These are phyloP conservation scores for Quambalaria eucalypti DNA, from an alignment of 1,284 basidiomycete genomes.

Conservation along the genomic window DNA sequence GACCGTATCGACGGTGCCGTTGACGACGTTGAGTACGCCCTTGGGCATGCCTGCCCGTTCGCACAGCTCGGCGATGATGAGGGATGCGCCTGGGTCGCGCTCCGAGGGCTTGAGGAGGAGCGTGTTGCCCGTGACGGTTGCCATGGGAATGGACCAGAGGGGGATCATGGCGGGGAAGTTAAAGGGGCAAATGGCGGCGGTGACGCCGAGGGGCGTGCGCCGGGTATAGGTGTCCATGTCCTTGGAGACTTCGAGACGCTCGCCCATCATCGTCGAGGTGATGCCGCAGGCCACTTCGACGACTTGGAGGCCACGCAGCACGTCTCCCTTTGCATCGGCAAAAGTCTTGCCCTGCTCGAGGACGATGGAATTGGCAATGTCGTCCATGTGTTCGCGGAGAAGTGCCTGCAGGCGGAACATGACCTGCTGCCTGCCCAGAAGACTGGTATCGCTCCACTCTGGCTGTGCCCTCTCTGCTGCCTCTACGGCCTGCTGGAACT, in stretches of 20 bases:
- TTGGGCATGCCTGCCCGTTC: conserved; percentile 60
- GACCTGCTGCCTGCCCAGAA: conserved; percentile 78
- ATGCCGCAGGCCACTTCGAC: conserved; percentile 79
- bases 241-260: conserved; percentile 82
- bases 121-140: conserved; percentile 83
- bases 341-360: conserved; percentile 47
- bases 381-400: conserved; percentile 49
- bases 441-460: conserved; percentile 75
- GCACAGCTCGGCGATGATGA: conserved; percentile 93
- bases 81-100: conserved; percentile 87
- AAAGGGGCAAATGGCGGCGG: conserved; percentile 35
- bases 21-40: conserved; percentile 55
- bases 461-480: conserved; percentile 81
- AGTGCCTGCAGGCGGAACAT: conserved; percentile 57
- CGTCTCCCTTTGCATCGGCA: conserved; percentile 82
- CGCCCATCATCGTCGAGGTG: conserved; percentile 73
- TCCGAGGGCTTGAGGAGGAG: conserved; percentile 91
- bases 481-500: conserved; percentile 77
- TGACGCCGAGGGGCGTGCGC: conserved; percentile 57
- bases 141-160: conserved; percentile 48
- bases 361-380: conserved; percentile 43
- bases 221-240: conserved; percentile 94
- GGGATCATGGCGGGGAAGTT: conserved; percentile 74
- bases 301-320: conserved; percentile 86
- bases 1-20: conserved; percentile 79